A percentile compares a stretch with the other conserved stretches of the same genome.
Evolutionary conservation across 768 basidiomycete genomes (phyloP).

Genomic region (Sarcodon sp.): DNA sequence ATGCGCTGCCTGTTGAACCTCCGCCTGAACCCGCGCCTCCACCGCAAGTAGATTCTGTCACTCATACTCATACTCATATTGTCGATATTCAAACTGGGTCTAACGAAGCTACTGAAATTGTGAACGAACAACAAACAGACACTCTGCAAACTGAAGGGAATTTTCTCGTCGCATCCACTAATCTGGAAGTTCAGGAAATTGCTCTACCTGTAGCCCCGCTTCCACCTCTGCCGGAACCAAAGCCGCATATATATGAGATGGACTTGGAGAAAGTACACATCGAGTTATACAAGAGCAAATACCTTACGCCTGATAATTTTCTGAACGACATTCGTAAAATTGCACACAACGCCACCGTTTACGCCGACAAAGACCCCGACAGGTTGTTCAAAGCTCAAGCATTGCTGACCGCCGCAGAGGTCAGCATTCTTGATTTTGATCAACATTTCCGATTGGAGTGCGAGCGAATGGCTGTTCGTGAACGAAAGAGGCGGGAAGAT

Average conservation of each 20-base stretch:
- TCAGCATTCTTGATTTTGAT: conserved; percentile 82
- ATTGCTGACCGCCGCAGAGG: conserved; percentile 78
- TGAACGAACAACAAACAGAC: conserved; percentile 21
- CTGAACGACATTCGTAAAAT: conserved; percentile 73
- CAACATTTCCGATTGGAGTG: conserved; percentile 69
- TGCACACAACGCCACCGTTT: conserved; percentile 57
- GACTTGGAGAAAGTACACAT: conserved; percentile 87
- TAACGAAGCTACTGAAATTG: conserved; percentile 31
- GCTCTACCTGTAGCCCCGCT: conserved; percentile 11
- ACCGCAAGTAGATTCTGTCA: conserved; percentile 21
- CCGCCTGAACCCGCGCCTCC: conserved; percentile 9
- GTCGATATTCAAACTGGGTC: conserved; percentile 23
- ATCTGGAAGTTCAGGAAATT: conserved; percentile 7
- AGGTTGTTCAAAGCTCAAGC: conserved; percentile 73
- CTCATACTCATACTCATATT: conserved; percentile 13
- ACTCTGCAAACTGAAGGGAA: conserved; percentile 2
- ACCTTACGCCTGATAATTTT: conserved; percentile 83
- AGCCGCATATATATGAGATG: conserved; percentile 62
- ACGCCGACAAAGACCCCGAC: conserved; percentile 54
- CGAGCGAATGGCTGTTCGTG: conserved; percentile 72
- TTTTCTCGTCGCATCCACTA: conserved; percentile 2
- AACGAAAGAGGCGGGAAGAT: conserved; percentile 53
- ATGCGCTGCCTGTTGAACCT: conserved; percentile 6
- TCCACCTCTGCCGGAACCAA: conserved; percentile 22
- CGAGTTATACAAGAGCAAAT: conserved; percentile 73